Evolutionary conservation across 768 basidiomycete species (phyloP).

Genomic region (Hebeloma cylindrosporum): DNA sequence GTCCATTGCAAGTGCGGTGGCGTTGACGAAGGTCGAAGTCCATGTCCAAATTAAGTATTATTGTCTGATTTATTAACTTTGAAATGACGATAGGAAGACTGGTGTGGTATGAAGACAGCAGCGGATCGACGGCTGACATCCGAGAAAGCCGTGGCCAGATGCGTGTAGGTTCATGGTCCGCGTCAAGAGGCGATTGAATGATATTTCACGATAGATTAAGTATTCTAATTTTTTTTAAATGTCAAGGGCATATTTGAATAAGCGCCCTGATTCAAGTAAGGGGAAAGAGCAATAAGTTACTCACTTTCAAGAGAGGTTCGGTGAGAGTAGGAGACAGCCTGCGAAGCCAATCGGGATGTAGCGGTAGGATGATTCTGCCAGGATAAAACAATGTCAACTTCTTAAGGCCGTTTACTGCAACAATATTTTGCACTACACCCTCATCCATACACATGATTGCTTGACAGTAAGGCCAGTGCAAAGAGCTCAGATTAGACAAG

Average conservation of each 20-base stretch:
- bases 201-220: too few species aligned
- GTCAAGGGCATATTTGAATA: not conserved
- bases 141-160: too few species aligned
- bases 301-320: constrained; percentile 20
- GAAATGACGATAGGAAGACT: too few species aligned
- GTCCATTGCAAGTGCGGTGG: too few species aligned
- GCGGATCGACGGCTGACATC: too few species aligned
- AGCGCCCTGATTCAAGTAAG: not conserved
- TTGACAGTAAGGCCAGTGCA: constrained; percentile 36
- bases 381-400: constrained; percentile 36
- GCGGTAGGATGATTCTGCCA: constrained; percentile 39
- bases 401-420: constrained; percentile 28
- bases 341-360: constrained; percentile 46
- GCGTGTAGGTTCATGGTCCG: too few species aligned
- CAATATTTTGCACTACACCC: constrained; percentile 28
- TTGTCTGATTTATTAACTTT: too few species aligned
- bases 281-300: not conserved
- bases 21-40: too few species aligned
- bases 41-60: too few species aligned
- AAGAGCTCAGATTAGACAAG: constrained; percentile 21
- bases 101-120: too few species aligned
- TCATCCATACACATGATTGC: constrained; percentile 36
- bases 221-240: too few species aligned
- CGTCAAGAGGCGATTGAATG: too few species aligned
- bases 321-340: constrained; percentile 25